Conservation (phyloP, 176 grass and related monocot genomes). For the Carex cristatella region DNA sequence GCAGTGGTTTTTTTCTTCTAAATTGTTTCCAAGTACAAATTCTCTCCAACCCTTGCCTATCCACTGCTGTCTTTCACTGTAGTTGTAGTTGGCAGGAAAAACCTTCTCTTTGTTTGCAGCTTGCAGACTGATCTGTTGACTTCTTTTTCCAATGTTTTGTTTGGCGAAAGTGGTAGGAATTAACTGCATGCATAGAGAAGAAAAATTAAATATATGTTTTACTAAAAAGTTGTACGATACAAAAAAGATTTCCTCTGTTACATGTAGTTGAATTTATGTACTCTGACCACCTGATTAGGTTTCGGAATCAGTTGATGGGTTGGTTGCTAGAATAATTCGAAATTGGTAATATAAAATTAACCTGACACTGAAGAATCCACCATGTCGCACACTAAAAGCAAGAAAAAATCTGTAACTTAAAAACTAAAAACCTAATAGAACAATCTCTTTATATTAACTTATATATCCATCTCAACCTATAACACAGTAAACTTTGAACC, state of each 20-base stretch:
- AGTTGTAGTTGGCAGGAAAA: constrained; percentile 10
- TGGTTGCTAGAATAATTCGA: not conserved
- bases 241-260: not conserved
- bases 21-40: constrained; percentile 4
- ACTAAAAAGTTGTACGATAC: not conserved
- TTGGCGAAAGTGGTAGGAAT: constrained; percentile 17
- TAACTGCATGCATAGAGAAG: constrained; percentile 10
- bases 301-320: not conserved
- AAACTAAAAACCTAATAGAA: not conserved
- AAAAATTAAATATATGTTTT: not conserved
- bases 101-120: constrained; percentile 7
- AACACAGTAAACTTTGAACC: not conserved
- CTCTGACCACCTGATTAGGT: not conserved
- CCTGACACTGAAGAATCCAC: too few species aligned
- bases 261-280: not conserved
- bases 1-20: constrained; percentile 19
- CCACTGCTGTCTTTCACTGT: not conserved
- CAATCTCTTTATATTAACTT: not conserved
- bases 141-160: constrained; percentile 12
- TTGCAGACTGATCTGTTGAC: not conserved
- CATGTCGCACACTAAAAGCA: not conserved
- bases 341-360: not conserved
- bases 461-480: not conserved
- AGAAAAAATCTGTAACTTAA: not conserved
- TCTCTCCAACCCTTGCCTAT: constrained; percentile 15